These are phyloP conservation scores for Lumnitzera racemosa DNA, from an alignment of 345 rosid genomes.

Conservation along the genomic window DNA sequence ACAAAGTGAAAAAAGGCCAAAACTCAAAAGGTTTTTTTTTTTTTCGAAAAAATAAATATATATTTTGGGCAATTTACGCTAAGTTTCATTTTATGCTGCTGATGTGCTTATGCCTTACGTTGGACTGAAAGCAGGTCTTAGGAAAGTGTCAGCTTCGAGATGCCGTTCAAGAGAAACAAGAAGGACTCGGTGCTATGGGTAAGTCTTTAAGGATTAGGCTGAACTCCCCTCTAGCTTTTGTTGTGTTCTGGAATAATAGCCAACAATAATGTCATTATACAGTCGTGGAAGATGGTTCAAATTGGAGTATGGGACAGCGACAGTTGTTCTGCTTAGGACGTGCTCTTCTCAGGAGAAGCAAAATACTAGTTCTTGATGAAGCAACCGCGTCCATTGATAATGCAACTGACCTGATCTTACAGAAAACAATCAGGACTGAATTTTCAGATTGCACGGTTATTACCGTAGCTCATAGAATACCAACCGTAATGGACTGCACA, in stretches of 20 bases:
- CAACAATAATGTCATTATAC: background rate
- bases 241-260: background rate
- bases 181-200: constrained; percentile 74
- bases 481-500: constrained; percentile 94
- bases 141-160: constrained; percentile 81
- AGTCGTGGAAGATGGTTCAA: constrained; percentile 91
- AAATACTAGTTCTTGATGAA: constrained; percentile 81
- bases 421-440: constrained; percentile 69
- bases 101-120: background rate
- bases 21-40: too few species aligned
- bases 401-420: constrained; percentile 80
- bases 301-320: constrained; percentile 98
- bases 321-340: constrained; percentile 90
- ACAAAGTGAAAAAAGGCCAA: too few species aligned
- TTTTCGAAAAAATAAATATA: too few species aligned
- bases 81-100: too few species aligned
- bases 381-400: constrained; percentile 97
- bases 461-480: constrained; percentile 92
- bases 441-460: constrained; percentile 80
- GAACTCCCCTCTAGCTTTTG: background rate
- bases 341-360: constrained; percentile 76
- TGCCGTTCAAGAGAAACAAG: constrained; percentile 67
- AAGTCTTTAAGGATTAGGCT: background rate
- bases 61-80: too few species aligned
- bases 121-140: constrained; percentile 43